Evolutionary conservation across 805 yeast genomes (phyloP), one percentile per base, ranked within the genome.

Genomic region (Teunomyces stri): DNA sequence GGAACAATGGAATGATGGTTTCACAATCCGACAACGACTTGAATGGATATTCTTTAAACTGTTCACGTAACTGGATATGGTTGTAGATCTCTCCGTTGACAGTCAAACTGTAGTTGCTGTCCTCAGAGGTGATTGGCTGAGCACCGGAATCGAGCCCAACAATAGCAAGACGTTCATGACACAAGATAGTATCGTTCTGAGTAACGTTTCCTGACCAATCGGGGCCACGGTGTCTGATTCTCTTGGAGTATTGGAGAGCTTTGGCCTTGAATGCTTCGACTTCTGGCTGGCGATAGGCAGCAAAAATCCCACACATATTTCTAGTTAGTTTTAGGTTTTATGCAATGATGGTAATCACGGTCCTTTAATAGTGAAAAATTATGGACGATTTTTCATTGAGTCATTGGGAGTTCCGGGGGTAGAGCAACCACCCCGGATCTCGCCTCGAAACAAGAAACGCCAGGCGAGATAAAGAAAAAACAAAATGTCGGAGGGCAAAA

Each of bases 71-170:
- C 59, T 85, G 78, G 69, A 91, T 89, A 74, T 94, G 99, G 85
- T 94, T 94, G 76, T 94, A 94, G 62, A 94, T 92, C 74, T 94
- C 99, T 60, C 98, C 99, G 78, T 94, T 94, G 67, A 94, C 99
- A 51, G 95, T 82, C 53, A 94, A 75, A 30, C 82, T 70, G 65
- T 80, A 80, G 58, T 84, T 72, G 51, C 79, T 95, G 59, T 90
- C 96, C 47, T 78, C 75, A 51, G 89, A 86, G 53, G 85, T 78
- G 73, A 94, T 87, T 57, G 99, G 99, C 75, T 94, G 99, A 54
- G 99, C 97, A 65, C 99, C 99, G 39, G 96, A 78, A 68, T 90
- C 97, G 59, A 94, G 78, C 59, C 99, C 99, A 52, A 94, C 99
- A 65, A 94, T 91, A 56, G 98, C 95, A 66, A 94, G 79, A 77